phyloP scores from a whole-genome alignment of 805 yeast species.

The Ogataea methanolica region DNA sequence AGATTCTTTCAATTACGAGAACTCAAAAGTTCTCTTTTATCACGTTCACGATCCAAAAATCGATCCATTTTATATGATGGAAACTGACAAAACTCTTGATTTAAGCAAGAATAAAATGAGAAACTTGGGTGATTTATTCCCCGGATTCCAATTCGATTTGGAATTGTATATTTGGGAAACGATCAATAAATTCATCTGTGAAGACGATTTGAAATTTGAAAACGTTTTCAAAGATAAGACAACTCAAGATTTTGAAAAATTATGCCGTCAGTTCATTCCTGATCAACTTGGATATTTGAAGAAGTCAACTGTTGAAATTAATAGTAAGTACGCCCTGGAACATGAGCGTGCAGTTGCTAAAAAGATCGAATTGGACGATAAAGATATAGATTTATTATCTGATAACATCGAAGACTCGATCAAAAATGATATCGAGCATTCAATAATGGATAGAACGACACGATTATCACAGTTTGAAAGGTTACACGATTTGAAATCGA shows the following conservation, averaged over 20 bases:
- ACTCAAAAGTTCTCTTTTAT: conserved; percentile 26
- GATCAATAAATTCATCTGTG: conserved; percentile 16
- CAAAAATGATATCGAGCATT: not conserved
- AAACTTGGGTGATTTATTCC: conserved; percentile 23
- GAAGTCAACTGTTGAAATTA: not conserved
- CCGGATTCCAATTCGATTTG: conserved; percentile 18
- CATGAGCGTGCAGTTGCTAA: not conserved
- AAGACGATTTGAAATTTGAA: not conserved
- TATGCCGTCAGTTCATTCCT: conserved; percentile 7
- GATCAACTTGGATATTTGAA: conserved; percentile 5
- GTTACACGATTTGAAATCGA: not conserved
- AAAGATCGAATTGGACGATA: not conserved
- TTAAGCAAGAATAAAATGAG: conserved; percentile 14
- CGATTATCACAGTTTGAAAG: not conserved
- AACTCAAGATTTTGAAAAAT: not conserved
- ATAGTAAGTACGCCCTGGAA: not conserved
- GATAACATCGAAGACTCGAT: not conserved
- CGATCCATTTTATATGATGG: conserved; percentile 38
- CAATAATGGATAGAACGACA: not conserved
- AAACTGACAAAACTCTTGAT: conserved; percentile 15
- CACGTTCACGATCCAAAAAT: conserved; percentile 49
- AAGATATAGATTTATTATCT: not conserved
- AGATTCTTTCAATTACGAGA: conserved; percentile 12
- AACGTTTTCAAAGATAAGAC: not conserved
- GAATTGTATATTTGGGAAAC: conserved; percentile 25